Evolutionary conservation across 768 basidiomycete species (phyloP).

Genomic region (Trametes elegans): DNA sequence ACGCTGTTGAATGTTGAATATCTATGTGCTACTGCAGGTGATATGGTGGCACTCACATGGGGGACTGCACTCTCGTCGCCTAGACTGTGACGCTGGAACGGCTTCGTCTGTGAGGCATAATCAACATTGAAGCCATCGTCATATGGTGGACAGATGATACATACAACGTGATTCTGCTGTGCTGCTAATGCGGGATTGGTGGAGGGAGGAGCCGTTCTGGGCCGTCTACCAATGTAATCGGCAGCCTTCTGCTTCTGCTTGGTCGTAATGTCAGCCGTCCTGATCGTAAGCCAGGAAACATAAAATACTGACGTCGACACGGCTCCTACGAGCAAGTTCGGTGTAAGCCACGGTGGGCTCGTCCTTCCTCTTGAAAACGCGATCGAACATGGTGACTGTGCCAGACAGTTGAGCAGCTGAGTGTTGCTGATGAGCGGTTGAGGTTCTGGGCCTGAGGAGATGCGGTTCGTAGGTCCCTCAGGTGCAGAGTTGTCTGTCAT

Average conservation of each 20-base stretch:
- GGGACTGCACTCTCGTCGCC: neutral
- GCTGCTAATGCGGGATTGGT: neutral
- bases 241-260: neutral
- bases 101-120: too few relatives aligned
- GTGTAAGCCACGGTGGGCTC: neutral
- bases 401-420: neutral
- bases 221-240: neutral
- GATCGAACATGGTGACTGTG: slow-evolving; percentile 11
- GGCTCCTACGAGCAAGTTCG: neutral
- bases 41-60: neutral
- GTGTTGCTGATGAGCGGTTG: neutral
- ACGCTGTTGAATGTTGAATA: neutral
- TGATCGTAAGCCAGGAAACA: neutral
- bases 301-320: neutral
- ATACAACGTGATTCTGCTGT: neutral
- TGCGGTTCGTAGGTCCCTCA: neutral
- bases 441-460: neutral
- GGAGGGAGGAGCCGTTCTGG: slow-evolving; percentile 4
- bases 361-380: slow-evolving; percentile 14
- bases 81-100: slow-evolving; percentile 4
- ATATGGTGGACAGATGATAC: neutral
- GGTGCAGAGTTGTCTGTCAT: neutral
- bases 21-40: neutral
- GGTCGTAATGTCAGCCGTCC: neutral
- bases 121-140: too few relatives aligned